Conservation (phyloP, 208 protist genomes). For the Leishmania tarentolae region DNA sequence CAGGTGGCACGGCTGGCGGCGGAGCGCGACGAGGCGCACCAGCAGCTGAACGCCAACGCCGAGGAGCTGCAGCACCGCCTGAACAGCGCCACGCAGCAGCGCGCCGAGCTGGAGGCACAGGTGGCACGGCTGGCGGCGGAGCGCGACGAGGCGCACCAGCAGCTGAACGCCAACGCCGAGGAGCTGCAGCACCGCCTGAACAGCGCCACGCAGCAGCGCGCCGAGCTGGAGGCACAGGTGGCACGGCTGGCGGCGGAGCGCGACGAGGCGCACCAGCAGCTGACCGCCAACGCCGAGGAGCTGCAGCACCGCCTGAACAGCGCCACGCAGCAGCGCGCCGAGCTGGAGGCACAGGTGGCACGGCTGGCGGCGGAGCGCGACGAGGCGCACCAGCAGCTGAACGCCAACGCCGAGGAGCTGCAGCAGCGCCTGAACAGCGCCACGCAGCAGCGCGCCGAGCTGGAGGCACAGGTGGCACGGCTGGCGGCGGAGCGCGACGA, state of each 20-base stretch:
- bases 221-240: slow-evolving; percentile 12
- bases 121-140: background rate
- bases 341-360: slow-evolving; percentile 18
- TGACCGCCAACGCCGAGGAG: background rate
- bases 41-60: slow-evolving; percentile 14
- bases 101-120: background rate
- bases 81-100: slow-evolving; percentile 9
- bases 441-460: slow-evolving; percentile 12
- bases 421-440: background rate
- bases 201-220: background rate
- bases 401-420: background rate
- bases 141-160: background rate
- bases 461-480: slow-evolving; percentile 12
- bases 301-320: background rate
- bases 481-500: slow-evolving; percentile 24
- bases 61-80: slow-evolving; percentile 32
- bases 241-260: background rate
- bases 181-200: background rate
- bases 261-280: slow-evolving; percentile 8
- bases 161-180: background rate
- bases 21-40: slow-evolving; percentile 26
- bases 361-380: slow-evolving; percentile 20
- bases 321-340: background rate
- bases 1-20: slow-evolving; percentile 11
- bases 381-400: background rate